Conservation (phyloP, 352 stramenopile genomes). For the Halophytophthora polymorphica region DNA sequence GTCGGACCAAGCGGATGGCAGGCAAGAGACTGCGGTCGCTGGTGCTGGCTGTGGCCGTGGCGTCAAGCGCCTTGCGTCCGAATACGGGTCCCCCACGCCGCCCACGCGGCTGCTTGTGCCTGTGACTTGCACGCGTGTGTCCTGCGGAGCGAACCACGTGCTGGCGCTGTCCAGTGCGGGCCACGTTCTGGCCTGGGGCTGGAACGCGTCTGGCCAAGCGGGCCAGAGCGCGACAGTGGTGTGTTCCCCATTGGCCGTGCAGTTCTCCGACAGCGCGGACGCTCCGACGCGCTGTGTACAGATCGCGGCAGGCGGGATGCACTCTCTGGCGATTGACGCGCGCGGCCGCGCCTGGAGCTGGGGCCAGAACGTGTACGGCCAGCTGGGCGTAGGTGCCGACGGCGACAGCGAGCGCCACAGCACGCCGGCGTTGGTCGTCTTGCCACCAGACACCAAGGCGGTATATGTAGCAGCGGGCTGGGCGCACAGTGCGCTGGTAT, state of each 20-base stretch:
- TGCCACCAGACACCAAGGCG: slow-evolving; percentile 6
- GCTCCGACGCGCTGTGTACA: slow-evolving; percentile 6
- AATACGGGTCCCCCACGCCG: background rate
- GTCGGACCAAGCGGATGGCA: background rate
- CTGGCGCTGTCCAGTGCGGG: slow-evolving; percentile 38
- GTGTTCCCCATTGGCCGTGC: slow-evolving; percentile 21
- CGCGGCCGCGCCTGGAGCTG: slow-evolving; percentile 49
- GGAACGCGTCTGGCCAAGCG: slow-evolving; percentile 44
- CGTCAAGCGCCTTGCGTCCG: no score
- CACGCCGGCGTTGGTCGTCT: slow-evolving; percentile 8
- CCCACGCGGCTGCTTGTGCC: slow-evolving; percentile 16
- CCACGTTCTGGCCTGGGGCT: slow-evolving; percentile 51
- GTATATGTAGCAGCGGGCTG: slow-evolving; percentile 40
- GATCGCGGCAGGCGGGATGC: slow-evolving; percentile 50
- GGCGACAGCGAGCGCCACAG: slow-evolving; percentile 1
- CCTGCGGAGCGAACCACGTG: slow-evolving; percentile 60
- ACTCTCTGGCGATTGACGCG: slow-evolving; percentile 56
- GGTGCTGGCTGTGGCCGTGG: background rate
- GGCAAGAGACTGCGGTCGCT: background rate
- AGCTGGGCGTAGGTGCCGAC: slow-evolving; percentile 37
- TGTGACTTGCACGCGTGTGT: slow-evolving; percentile 33
- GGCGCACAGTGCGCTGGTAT: slow-evolving; percentile 51
- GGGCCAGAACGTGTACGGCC: slow-evolving; percentile 60
- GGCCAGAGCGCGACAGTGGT: slow-evolving; percentile 14
- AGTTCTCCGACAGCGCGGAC: slow-evolving; percentile 12